Percentiles rank a stretch among this genome's conserved stretches.
phyloP scores from a whole-genome alignment of 2,329 filamentous ascomycete genomes.

The Colletotrichum kahawae region DNA sequence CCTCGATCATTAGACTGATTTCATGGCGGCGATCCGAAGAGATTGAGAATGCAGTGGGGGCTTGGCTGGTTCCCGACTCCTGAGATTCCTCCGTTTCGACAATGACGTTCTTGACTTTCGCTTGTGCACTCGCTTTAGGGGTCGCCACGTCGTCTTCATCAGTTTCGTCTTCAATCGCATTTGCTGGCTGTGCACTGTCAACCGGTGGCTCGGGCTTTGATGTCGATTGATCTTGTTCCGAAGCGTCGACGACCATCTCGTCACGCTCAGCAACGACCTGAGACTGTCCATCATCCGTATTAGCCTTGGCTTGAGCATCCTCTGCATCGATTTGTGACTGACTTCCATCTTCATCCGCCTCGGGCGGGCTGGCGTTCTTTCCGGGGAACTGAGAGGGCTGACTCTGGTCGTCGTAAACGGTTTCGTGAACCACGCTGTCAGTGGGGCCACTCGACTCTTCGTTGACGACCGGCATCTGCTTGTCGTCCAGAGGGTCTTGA shows the following conservation, averaged over 20 bases:
- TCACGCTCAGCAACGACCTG: neutral
- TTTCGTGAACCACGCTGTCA: constrained; percentile 28
- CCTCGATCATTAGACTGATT: constrained; percentile 49
- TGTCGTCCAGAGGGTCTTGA: constrained; percentile 36
- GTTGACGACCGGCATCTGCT: constrained; percentile 26
- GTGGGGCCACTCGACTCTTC: constrained; percentile 15
- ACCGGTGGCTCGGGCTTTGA: neutral
- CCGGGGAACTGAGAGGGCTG: neutral
- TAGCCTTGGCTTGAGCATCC: constrained; percentile 15
- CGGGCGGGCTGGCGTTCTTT: constrained; percentile 18
- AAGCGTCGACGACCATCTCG: neutral
- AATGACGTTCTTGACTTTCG: neutral
- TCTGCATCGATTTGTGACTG: constrained; percentile 29
- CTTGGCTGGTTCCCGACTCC: neutral
- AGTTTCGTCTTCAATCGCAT: neutral
- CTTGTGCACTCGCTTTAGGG: neutral
- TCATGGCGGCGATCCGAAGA: constrained; percentile 38
- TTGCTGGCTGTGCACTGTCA: neutral
- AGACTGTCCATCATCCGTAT: constrained; percentile 4
- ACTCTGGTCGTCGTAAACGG: constrained; percentile 16
- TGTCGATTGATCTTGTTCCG: neutral
- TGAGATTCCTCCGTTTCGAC: constrained; percentile 19
- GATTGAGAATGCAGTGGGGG: constrained; percentile 25
- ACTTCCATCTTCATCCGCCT: constrained; percentile 30
- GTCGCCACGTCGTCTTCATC: neutral